Conservation (phyloP, 768 basidiomycete species). For the Russula brevipes region DNA sequence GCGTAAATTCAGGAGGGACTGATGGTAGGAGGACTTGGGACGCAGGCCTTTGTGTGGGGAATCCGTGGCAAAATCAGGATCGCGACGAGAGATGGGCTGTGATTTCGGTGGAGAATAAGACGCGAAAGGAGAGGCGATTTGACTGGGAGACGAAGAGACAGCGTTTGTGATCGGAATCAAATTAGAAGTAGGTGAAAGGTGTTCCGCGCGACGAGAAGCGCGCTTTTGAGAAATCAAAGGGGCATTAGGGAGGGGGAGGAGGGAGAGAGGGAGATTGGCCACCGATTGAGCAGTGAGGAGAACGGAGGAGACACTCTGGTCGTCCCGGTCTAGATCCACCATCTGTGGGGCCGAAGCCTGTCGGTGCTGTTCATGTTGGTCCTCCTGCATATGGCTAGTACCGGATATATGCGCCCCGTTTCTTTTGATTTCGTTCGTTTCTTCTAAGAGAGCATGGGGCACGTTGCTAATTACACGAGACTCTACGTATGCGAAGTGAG, state of each 20-base stretch:
- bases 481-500: background rate
- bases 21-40: slow-evolving; percentile 19
- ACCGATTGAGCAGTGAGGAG: slow-evolving; percentile 10
- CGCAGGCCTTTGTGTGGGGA: slow-evolving; percentile 9
- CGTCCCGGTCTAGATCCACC: slow-evolving; percentile 16
- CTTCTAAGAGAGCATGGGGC: background rate
- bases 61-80: slow-evolving; percentile 12
- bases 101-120: background rate
- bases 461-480: background rate
- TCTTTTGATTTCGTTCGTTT: background rate
- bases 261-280: slow-evolving; percentile 7
- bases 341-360: slow-evolving; percentile 8
- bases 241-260: slow-evolving; percentile 34
- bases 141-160: slow-evolving; percentile 21
- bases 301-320: slow-evolving; percentile 1
- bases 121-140: slow-evolving; percentile 16
- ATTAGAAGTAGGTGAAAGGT: slow-evolving; percentile 43
- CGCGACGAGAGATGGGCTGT: slow-evolving; percentile 7
- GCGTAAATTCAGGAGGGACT: slow-evolving; percentile 21
- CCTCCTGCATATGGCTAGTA: background rate
- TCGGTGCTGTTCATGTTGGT: background rate
- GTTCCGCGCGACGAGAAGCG: slow-evolving; percentile 29
- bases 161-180: slow-evolving; percentile 40
- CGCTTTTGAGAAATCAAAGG: slow-evolving; percentile 29
- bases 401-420: background rate